Evolutionary conservation across 257 asterid species (phyloP).

Genomic region (Haberlea rhodopensis): DNA sequence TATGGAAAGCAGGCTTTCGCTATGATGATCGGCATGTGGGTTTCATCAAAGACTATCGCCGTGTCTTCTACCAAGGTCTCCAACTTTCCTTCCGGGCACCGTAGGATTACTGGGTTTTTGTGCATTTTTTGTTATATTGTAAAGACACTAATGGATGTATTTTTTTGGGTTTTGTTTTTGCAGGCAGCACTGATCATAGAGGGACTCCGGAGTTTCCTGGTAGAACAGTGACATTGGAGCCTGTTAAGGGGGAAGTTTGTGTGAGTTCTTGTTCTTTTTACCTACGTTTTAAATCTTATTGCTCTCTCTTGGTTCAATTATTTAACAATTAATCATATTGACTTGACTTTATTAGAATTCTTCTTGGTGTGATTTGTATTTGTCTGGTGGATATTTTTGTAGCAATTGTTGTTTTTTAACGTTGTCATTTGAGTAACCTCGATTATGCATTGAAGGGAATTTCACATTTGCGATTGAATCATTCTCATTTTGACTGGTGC

Average conservation of each 20-base stretch:
- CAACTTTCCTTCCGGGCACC: no score
- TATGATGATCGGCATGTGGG: slow-evolving; percentile 81
- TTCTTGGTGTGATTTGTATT: no score
- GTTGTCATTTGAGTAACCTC: background rate
- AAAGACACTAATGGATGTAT: background rate
- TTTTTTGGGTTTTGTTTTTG: slow-evolving; percentile 13
- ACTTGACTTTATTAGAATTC: no score
- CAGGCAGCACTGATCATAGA: slow-evolving; percentile 98
- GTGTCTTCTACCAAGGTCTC: slow-evolving; percentile 91
- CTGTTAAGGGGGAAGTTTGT: slow-evolving; percentile 74
- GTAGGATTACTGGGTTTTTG: background rate
- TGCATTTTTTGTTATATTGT: background rate
- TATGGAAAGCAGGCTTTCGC: slow-evolving; percentile 86
- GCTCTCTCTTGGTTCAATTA: background rate
- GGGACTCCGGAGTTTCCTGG: slow-evolving; percentile 93
- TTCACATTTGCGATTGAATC: background rate
- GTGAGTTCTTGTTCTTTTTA: slow-evolving; percentile 36
- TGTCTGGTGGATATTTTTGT: background rate
- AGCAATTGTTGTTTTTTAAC: background rate
- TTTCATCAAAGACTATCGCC: slow-evolving; percentile 78
- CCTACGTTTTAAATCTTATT: background rate
- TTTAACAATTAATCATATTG: no score
- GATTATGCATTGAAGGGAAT: background rate
- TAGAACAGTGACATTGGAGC: slow-evolving; percentile 87
- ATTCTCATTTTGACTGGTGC: background rate